These are phyloP conservation scores for Nicotiana otophora DNA, from an alignment of 257 asterid species.

Conservation along the genomic window DNA sequence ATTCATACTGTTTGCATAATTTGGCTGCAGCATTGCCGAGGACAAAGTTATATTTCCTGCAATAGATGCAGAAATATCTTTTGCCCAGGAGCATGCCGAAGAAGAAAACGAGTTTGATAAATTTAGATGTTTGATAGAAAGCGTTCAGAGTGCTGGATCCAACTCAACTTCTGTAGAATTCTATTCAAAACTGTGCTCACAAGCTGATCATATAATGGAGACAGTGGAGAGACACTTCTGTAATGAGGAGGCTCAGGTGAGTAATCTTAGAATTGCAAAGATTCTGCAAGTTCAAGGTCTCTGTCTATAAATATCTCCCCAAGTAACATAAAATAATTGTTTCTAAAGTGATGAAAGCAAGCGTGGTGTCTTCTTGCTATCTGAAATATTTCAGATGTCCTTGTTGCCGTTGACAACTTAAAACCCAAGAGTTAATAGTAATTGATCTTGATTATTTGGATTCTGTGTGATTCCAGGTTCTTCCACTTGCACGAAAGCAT, in stretches of 20 bases:
- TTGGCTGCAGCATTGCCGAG: conserved; percentile 90
- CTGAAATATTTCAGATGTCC: not conserved
- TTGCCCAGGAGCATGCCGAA: conserved; percentile 92
- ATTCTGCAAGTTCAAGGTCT: not conserved
- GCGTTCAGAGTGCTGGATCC: conserved; percentile 81
- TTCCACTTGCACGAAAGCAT: conserved; percentile 81
- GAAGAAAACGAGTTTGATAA: conserved; percentile 91
- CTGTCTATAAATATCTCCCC: not conserved
- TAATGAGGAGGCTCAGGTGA: conserved; percentile 87
- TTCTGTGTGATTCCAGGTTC: conserved; percentile 48
- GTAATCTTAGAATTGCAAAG: conserved; percentile 5
- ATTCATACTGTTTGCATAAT: not conserved
- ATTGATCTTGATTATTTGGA: conserved; percentile 1
- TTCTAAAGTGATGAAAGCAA: conserved; percentile 15
- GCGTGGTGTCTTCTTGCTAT: not conserved
- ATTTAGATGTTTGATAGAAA: conserved; percentile 82
- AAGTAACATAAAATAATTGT: not conserved
- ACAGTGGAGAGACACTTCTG: conserved; percentile 73
- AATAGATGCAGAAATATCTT: conserved; percentile 78
- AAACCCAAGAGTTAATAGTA: not conserved
- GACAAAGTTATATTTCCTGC: conserved; percentile 96
- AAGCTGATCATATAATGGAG: conserved; percentile 91
- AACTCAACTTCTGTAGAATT: conserved; percentile 75
- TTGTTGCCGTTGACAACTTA: not conserved
- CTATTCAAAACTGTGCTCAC: conserved; percentile 73